Conservation (phyloP, 73 alveolate genomes). For the Paramecium pentaurelia region DNA sequence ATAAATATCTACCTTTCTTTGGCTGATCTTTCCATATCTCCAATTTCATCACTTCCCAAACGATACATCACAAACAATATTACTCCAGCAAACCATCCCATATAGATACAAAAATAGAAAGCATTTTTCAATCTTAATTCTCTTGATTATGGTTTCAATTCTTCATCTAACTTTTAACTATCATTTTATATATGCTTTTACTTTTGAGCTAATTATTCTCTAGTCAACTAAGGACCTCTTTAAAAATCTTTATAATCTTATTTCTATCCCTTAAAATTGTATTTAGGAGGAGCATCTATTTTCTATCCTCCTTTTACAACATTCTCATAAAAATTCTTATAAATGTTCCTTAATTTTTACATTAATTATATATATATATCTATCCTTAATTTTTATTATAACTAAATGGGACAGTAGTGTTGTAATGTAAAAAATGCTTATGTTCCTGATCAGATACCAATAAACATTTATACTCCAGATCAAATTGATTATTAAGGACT, state of each 20-base stretch:
- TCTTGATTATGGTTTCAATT: conserved; percentile 55
- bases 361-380: background rate
- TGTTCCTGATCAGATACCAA: background rate
- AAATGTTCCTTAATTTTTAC: background rate
- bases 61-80: conserved; percentile 57
- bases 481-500: background rate
- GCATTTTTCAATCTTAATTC: conserved; percentile 55
- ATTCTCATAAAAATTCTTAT: conserved; percentile 3
- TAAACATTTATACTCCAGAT: background rate
- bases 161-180: conserved; percentile 58
- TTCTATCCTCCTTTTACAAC: conserved; percentile 19
- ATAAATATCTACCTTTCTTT: conserved; percentile 43
- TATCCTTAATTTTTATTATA: background rate
- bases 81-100: conserved; percentile 61
- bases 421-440: background rate
- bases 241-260: background rate
- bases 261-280: conserved; percentile 27
- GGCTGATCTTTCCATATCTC: conserved; percentile 56
- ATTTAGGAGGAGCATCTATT: conserved; percentile 37
- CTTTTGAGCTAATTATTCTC: conserved; percentile 19
- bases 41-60: conserved; percentile 59
- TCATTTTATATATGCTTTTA: background rate
- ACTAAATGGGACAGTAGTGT: background rate
- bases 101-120: conserved; percentile 40
- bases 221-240: conserved; percentile 5